Evolutionary conservation across 352 stramenopile species (phyloP), one percentile per base, ranked within the genome.

Genomic region (Thraustotheca clavata): DNA sequence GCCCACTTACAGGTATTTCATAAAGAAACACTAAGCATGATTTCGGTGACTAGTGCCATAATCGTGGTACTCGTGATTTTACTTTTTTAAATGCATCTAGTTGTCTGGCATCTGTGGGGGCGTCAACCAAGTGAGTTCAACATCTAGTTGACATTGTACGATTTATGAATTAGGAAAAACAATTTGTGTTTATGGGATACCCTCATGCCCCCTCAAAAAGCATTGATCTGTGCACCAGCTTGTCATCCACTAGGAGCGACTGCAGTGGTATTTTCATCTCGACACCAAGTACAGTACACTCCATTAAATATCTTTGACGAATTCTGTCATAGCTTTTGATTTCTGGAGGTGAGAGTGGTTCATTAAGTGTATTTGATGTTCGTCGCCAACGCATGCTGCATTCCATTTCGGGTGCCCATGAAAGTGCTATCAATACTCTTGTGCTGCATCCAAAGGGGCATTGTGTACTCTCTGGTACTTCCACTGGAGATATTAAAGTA

Each of bases 151-250:
- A 29, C 7, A 6, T 29, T 14, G 27, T 29, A 50, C 14, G 43
- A 14, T 14, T 6, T 33, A 9, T 27, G 8, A 11, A 52, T 33
- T 67, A 95, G 86, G 54, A 93, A 87, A 67, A 75, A 73, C 68
- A 94, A 75, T 49, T 75, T 94, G 26, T 92, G 83, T 67, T 72
- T 95, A 40, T 95, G 86, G 86, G 86, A 95, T 70, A 76, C 85
- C 4, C 74, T 95, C 3, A 61, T 93, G 18, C 80, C 82, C 11
- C 77, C 68, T 32, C 86, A 83, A 0, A 91, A 90, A 66, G 75
- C 83, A 9, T 73, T 89, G 12, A 70, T 95, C 24, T 77, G 77
- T 0, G 76, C 86, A 0, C 84, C 84, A 22, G 55, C 74, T 34
- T 92, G 86, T 33, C 86, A 95, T n/a, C 75, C 83, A 5, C 77